Percentiles rank a stretch among this genome's conserved stretches.
These are phyloP conservation scores for Cruciata laevipes DNA, from an alignment of 257 asterid genomes.

Conservation along the genomic window DNA sequence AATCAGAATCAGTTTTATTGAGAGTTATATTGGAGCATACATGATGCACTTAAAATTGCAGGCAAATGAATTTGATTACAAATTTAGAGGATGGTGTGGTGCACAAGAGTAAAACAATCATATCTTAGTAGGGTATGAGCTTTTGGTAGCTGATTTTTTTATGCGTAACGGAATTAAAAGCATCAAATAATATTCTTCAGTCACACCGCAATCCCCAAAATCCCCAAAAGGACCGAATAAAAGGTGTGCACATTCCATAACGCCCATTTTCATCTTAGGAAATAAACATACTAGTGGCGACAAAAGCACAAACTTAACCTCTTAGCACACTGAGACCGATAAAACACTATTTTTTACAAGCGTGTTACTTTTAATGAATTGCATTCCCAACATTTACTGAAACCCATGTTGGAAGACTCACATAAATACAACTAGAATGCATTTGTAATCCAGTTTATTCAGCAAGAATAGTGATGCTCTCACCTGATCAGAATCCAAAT, in stretches of 20 bases:
- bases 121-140: not conserved
- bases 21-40: not conserved
- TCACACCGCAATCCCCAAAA: not conserved
- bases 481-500: not conserved
- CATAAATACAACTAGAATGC: not conserved
- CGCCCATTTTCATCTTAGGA: not conserved
- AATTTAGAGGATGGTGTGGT: not conserved
- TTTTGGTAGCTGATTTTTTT: too few relatives aligned
- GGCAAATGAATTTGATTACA: not conserved
- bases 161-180: not conserved
- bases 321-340: not conserved
- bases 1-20: not conserved
- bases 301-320: not conserved
- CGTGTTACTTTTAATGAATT: not conserved
- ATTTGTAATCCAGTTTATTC: not conserved
- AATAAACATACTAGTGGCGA: not conserved
- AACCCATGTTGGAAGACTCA: not conserved
- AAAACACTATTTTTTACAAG: not conserved
- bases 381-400: not conserved
- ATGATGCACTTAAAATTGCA: not conserved
- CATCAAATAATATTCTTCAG: not conserved
- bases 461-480: not conserved
- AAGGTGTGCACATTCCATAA: not conserved
- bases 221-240: not conserved
- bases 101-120: not conserved